Percentiles rank a stretch among this genome's conserved stretches.
phyloP scores from a whole-genome alignment of 371 early-diverging fungal genomes.

The Saksenaea vasiformis region DNA sequence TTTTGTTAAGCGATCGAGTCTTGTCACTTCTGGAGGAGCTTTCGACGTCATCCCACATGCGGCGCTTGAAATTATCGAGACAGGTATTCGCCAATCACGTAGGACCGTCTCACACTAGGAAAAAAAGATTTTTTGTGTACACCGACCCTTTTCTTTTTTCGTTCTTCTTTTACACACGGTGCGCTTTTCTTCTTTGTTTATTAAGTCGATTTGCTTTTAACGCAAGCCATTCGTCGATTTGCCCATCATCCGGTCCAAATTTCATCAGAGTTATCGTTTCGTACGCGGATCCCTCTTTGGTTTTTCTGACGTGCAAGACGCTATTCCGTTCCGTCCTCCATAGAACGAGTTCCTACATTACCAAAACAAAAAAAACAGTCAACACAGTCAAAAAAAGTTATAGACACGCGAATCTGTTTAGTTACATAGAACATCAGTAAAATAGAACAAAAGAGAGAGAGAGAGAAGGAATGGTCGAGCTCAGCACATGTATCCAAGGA shows the following conservation, averaged over 20 bases:
- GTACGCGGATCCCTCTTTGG: conserved; percentile 15
- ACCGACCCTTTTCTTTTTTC: background rate
- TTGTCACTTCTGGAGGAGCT: too few species aligned
- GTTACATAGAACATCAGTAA: background rate
- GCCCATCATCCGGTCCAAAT: conserved; percentile 26
- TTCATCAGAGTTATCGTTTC: conserved; percentile 1
- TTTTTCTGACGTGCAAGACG: conserved; percentile 20
- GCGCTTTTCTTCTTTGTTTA: conserved; percentile 2
- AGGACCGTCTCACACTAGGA: background rate
- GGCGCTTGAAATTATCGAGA: too few species aligned
- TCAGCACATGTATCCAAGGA: conserved; percentile 19
- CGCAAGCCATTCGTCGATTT: conserved; percentile 9
- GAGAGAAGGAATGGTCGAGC: conserved; percentile 18
- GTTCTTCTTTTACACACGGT: background rate
- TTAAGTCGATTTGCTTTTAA: conserved; percentile 5
- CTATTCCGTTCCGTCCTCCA: conserved; percentile 25
- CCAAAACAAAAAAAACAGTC: conserved; percentile 1
- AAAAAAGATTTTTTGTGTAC: conserved; percentile 3
- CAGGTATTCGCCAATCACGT: background rate
- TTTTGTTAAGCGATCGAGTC: too few species aligned
- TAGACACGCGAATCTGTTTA: too few species aligned
- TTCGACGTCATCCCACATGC: too few species aligned
- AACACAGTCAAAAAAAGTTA: conserved; percentile 1
- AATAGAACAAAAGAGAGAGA: conserved; percentile 8
- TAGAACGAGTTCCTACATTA: conserved; percentile 6